Base-by-base conservation (phyloP, 2,329 filamentous ascomycete genomes). In the Fusarium robinianum region DNA sequence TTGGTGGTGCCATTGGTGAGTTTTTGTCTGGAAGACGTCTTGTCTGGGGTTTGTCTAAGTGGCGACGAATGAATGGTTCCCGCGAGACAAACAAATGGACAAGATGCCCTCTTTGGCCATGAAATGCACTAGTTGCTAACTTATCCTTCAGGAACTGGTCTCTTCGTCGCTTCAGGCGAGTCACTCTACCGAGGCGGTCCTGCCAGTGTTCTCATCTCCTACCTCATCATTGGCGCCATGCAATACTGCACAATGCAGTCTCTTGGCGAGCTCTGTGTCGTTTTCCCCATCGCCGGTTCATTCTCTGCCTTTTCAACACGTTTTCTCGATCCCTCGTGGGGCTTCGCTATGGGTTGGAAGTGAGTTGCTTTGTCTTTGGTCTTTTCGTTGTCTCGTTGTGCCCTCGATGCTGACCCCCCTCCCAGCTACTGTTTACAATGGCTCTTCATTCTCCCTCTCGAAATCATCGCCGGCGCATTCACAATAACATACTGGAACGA, bases 341-440 rank as follows among this genome's bases (percentile, higher is more conserved):
- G 90, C 0, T 95, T 95, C 64, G 88, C 90, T 18, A 95, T 95
- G 88, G 90, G 90, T 8, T 95, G 89, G 90, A 95, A 95, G 77
- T 88, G 65, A 66, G 80, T 76, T n/a, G n/a, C n/a, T n/a, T n/a
- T n/a, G n/a, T 6, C 18, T 14, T 3, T 24, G 11, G 8, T 5
- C 17, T 17, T 16, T 23, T 17, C 5, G 11, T 9, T 11, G 9
- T 9, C 11, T 35, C 8, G 9, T n/a, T 16, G 25, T 9, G 15
- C 9, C 27, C 7, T 11, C 6, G 6, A 16, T n/a, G 7, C 33
- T 43, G 11, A 50, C 36, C 10, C 19, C 5, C 18, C 11, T 8
- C 25, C 19, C 60, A 88, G 84, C 61, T 95, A 95, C 64, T 88
- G 87, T 5, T 66, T 95, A 46, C 87, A 95, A 69, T 96, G 90